These are phyloP conservation scores for Dactylellina parvicollis DNA, from an alignment of 2,329 filamentous ascomycete genomes.

Conservation along the genomic window DNA sequence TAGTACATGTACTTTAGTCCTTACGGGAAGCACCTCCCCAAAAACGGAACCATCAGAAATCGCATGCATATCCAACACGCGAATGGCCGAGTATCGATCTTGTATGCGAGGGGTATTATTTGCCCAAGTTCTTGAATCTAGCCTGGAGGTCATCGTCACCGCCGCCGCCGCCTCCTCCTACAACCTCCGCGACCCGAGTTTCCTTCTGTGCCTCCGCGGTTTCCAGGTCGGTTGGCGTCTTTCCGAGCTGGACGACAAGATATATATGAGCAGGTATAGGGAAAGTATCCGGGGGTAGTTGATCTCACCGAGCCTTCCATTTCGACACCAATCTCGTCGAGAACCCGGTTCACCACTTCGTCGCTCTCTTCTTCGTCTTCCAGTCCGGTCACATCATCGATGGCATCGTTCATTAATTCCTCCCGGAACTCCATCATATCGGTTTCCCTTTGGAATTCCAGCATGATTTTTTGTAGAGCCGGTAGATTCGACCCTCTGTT, in stretches of 20 bases:
- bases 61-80: background rate
- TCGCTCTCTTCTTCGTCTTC: slow-evolving; percentile 92
- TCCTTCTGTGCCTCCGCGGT: slow-evolving; percentile 74
- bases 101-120: slow-evolving; percentile 4
- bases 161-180: slow-evolving; percentile 73
- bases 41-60: slow-evolving; percentile 14
- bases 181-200: slow-evolving; percentile 82
- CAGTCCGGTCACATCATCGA: slow-evolving; percentile 94
- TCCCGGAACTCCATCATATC: slow-evolving; percentile 99
- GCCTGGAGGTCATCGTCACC: slow-evolving; percentile 88
- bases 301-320: slow-evolving; percentile 82
- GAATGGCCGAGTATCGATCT: background rate
- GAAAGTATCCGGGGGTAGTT: background rate
- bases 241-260: slow-evolving; percentile 76
- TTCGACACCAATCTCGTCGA: slow-evolving; percentile 97
- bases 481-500: slow-evolving; percentile 98
- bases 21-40: slow-evolving; percentile 25
- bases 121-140: slow-evolving; percentile 84
- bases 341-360: slow-evolving; percentile 93
- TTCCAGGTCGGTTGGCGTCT: slow-evolving; percentile 86
- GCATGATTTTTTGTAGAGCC: slow-evolving; percentile 91
- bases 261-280: slow-evolving; percentile 27
- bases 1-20: slow-evolving; percentile 42
- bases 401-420: slow-evolving; percentile 99
- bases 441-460: slow-evolving; percentile 99